A percentile compares a stretch with the other conserved stretches of the same genome.
phyloP scores from a whole-genome alignment of 1,284 basidiomycete genomes.

The Mycena sp. region DNA sequence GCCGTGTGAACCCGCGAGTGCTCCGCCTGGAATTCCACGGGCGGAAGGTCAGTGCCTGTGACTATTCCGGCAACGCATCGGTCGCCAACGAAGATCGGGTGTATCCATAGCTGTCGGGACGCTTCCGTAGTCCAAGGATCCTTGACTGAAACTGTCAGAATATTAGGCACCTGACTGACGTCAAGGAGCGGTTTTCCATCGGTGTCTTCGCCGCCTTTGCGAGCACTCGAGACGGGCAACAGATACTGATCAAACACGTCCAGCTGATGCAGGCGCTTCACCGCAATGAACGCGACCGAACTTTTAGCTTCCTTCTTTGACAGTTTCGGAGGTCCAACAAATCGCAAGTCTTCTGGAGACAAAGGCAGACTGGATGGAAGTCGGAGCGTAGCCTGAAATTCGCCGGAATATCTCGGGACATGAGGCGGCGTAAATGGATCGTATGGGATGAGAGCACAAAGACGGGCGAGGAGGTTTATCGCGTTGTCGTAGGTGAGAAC shows the following conservation, averaged over 20 bases:
- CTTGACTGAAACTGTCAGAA: conserved; percentile 63
- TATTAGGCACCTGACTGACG: conserved; percentile 55
- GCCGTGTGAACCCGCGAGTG: conserved; percentile 27
- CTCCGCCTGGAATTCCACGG: conserved; percentile 52
- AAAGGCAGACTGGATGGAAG: conserved; percentile 79
- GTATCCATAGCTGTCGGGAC: conserved; percentile 62
- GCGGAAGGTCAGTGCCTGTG: conserved; percentile 64
- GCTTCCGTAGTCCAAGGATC: conserved; percentile 70
- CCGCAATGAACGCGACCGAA: conserved; percentile 80
- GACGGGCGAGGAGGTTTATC: conserved; percentile 71
- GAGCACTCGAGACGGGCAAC: conserved; percentile 62
- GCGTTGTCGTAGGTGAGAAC: conserved; percentile 80
- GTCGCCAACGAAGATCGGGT: conserved; percentile 64
- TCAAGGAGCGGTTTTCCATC: conserved; percentile 57
- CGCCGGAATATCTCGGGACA: conserved; percentile 68
- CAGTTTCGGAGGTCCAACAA: conserved; percentile 62
- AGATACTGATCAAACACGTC: conserved; percentile 84
- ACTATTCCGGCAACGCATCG: conserved; percentile 63
- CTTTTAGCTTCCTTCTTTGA: conserved; percentile 85
- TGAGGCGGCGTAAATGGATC: conserved; percentile 72
- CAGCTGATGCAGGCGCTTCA: conserved; percentile 70
- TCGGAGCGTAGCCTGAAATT: conserved; percentile 63
- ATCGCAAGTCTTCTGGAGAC: conserved; percentile 58
- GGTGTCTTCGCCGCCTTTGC: conserved; percentile 60
- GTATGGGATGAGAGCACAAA: conserved; percentile 79